A percentile compares a stretch with the other conserved stretches of the same genome.
Evolutionary conservation across 331 rosid species (phyloP).

Genomic region (Acacia pycnantha): DNA sequence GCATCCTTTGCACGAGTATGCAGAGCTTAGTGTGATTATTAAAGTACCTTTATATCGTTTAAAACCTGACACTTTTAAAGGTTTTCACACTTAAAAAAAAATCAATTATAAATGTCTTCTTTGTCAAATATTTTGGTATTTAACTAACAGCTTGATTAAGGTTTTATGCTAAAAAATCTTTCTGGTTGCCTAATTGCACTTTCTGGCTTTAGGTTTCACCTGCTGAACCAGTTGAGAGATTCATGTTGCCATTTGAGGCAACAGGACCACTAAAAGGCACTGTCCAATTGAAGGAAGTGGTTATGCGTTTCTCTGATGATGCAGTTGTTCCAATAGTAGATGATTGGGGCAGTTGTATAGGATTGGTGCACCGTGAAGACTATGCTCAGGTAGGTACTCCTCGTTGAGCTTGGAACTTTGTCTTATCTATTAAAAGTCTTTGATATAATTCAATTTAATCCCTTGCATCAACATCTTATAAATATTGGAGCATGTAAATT

Average conservation of each 20-base stretch:
- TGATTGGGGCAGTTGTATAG: slow-evolving; percentile 79
- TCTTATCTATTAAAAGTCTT: background rate
- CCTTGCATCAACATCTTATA: background rate
- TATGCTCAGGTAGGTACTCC: slow-evolving; percentile 77
- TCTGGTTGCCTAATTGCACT: slow-evolving; percentile 17
- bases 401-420: slow-evolving; percentile 4
- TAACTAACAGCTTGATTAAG: slow-evolving; percentile 4
- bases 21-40: background rate
- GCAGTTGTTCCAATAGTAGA: slow-evolving; percentile 69
- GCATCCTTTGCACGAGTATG: slow-evolving; percentile 19
- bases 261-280: slow-evolving; percentile 57
- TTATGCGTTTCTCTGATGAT: slow-evolving; percentile 57
- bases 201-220: slow-evolving; percentile 50
- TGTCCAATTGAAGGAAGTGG: slow-evolving; percentile 50
- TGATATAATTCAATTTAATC: background rate
- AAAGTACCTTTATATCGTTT: background rate
- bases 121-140: slow-evolving; percentile 17
- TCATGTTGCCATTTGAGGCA: slow-evolving; percentile 74
- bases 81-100: background rate
- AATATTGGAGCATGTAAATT: background rate
- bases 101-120: background rate
- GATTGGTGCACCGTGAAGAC: slow-evolving; percentile 74
- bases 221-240: slow-evolving; percentile 51
- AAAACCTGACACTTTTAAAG: background rate
- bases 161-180: slow-evolving; percentile 11